Conservation (phyloP, 225 moss, liverwort and hornwort species). For the Thuidium tamariscinum region DNA sequence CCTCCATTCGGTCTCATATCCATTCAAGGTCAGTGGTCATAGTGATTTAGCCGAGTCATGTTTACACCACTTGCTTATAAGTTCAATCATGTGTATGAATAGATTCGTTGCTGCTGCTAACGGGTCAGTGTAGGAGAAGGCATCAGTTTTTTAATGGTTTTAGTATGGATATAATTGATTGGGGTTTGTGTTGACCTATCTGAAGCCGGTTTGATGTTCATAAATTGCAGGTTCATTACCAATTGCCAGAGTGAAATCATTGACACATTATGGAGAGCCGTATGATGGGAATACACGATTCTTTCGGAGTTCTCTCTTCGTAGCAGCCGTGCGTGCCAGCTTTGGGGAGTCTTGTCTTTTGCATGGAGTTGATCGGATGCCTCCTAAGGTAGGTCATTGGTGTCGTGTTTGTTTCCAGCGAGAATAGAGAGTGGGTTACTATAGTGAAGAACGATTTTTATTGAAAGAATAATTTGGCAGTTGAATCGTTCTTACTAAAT, state of each 20-base stretch:
- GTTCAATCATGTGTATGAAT: background rate
- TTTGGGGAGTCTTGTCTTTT: conserved; percentile 82
- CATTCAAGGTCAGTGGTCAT: background rate
- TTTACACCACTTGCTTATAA: background rate
- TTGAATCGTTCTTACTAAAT: background rate
- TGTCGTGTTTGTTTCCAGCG: background rate
- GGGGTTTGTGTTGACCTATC: background rate
- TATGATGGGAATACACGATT: conserved; percentile 94
- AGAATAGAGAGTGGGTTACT: background rate
- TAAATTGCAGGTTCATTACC: conserved; percentile 43
- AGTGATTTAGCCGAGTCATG: background rate
- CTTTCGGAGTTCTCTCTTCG: conserved; percentile 86
- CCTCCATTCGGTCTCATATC: too few relatives aligned
- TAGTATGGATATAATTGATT: background rate
- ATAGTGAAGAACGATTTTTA: background rate
- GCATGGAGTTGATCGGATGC: conserved; percentile 88
- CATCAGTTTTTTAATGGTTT: background rate
- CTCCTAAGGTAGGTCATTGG: conserved; percentile 52
- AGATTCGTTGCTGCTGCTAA: background rate
- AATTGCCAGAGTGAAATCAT: conserved; percentile 56
- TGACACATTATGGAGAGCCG: conserved; percentile 93
- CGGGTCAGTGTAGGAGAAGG: background rate
- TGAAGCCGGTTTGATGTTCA: background rate
- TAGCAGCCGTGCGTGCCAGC: conserved; percentile 88
- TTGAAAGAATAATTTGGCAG: background rate